Conservation (phyloP, 2,329 filamentous ascomycete genomes). For the Xylariaceae sp. region DNA sequence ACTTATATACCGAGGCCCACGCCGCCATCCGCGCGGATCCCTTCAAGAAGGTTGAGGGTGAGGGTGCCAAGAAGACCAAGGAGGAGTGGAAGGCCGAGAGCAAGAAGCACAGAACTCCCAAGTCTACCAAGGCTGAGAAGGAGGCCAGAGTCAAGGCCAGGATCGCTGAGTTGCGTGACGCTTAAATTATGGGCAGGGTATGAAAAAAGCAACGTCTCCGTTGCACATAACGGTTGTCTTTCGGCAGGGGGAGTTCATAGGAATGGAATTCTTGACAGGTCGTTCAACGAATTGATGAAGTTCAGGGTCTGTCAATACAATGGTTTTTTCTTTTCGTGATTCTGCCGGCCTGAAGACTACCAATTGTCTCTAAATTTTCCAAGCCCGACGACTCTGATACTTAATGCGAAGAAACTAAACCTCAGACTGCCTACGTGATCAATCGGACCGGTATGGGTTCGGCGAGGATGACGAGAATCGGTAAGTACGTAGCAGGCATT, state of each 20-base stretch:
- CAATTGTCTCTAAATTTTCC: background rate
- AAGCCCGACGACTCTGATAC: background rate
- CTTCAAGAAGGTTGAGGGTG: slow-evolving; percentile 81
- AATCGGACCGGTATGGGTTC: too few relatives aligned
- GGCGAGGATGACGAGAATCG: too few relatives aligned
- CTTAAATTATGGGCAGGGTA: slow-evolving; percentile 35
- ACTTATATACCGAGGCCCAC: slow-evolving; percentile 92
- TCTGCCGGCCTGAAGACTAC: background rate
- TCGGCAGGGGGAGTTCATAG: slow-evolving; percentile 33
- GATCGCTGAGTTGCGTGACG: slow-evolving; percentile 74
- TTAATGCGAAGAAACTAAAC: background rate
- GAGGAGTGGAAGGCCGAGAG: slow-evolving; percentile 95
- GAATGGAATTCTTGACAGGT: slow-evolving; percentile 28
- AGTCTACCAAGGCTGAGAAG: slow-evolving; percentile 82
- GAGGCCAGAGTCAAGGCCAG: slow-evolving; percentile 79
- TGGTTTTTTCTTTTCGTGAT: slow-evolving; percentile 16
- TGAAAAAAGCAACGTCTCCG: slow-evolving; percentile 25
- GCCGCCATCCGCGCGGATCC: slow-evolving; percentile 95
- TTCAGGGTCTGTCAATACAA: slow-evolving; percentile 21
- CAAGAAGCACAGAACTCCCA: slow-evolving; percentile 76
- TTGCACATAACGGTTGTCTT: slow-evolving; percentile 32
- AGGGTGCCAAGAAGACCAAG: slow-evolving; percentile 88
- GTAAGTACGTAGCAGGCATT: too few relatives aligned
- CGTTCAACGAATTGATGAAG: slow-evolving; percentile 32
- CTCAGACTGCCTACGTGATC: background rate